Evolutionary conservation across 1,139 yeast genomes (phyloP).

Genomic region (Lodderomyces jiufengensis): DNA sequence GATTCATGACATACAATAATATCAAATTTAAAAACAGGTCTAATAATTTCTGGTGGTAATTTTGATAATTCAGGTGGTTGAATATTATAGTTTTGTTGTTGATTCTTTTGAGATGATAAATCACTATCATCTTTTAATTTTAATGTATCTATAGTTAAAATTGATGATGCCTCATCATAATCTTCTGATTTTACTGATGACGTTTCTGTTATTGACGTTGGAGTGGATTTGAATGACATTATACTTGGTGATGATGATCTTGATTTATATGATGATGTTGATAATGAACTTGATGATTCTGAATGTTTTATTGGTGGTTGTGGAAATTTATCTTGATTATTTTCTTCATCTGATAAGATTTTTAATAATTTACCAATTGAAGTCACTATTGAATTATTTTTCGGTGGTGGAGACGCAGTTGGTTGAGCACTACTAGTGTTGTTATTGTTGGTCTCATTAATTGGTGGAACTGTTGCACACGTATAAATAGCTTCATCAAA

Average conservation of each 20-base stretch:
- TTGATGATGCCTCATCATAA: constrained; percentile 15
- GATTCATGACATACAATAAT: constrained; percentile 43
- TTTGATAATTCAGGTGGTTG: constrained; percentile 46
- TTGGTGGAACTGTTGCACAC: constrained; percentile 26
- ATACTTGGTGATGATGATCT: constrained; percentile 44
- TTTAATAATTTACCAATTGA: constrained; percentile 40
- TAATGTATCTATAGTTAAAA: constrained; percentile 11
- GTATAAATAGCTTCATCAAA: constrained; percentile 76
- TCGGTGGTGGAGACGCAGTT: constrained; percentile 1
- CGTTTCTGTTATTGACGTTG: constrained; percentile 39
- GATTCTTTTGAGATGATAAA: constrained; percentile 1
- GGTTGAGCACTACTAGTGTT: background rate
- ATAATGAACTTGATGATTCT: constrained; percentile 38
- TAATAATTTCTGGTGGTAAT: constrained; percentile 44
- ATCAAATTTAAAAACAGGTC: constrained; percentile 49
- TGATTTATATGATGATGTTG: constrained; percentile 33
- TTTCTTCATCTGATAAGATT: constrained; percentile 26
- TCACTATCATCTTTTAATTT: constrained; percentile 2
- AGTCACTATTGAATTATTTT: constrained; percentile 28
- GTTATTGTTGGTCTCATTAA: background rate
- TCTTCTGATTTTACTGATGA: constrained; percentile 31
- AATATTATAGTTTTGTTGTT: constrained; percentile 13
- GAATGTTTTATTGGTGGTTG: constrained; percentile 21
- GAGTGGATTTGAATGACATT: constrained; percentile 40
- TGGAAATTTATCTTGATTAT: constrained; percentile 1